Base-by-base conservation (phyloP, 2,329 filamentous ascomycete genomes). In the Penicillium sp. region DNA sequence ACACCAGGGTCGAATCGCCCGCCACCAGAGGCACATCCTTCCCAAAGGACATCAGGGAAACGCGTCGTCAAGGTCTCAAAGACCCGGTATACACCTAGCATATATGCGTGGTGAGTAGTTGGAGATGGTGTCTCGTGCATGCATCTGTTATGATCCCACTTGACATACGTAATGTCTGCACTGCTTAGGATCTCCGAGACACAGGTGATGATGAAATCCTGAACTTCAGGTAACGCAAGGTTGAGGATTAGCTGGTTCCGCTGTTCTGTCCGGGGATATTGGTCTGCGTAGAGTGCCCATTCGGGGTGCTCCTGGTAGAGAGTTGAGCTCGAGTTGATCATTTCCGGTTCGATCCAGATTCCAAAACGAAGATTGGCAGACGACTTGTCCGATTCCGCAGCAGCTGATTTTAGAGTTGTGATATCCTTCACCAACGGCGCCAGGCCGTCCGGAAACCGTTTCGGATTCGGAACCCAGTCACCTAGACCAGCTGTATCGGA, bases 111-210 rank as follows among this genome's bases (percentile, higher is more conserved):
- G 66, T 83, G 77, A 7, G 81, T 82, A 0, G 81, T 79, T 0
- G 87, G 86, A 0, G 79, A 80, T 0, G 86, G 76, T 50, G 81
- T 81, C 73, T 89, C 87, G 69, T 89, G 86, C 50, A 89, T 86
- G 0, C 83, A 86, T 6, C 88, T 79, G 75, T 90, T 90, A 72
- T 89, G 88, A 66, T 89, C 88, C 88, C 87, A 89, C 67, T 90
- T 90, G 63, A 90, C 82, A 63, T 89, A 89, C 9, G 76, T 75
- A 50, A 89, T 84, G 26, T 84, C 77, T 0, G 83, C 81, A 1
- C 78, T 82, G 50, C 83, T 78, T n/a, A 89, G 80, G 8, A 89
- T 79, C 2, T 79, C 75, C 1, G 85, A 81, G 3, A 90, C 78
- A 0, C 82, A 80, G 0, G 79, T 73, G 65, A 89, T 87, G 68